These are phyloP conservation scores for Corchorus olitorius DNA, from an alignment of 345 rosid species.

Conservation along the genomic window DNA sequence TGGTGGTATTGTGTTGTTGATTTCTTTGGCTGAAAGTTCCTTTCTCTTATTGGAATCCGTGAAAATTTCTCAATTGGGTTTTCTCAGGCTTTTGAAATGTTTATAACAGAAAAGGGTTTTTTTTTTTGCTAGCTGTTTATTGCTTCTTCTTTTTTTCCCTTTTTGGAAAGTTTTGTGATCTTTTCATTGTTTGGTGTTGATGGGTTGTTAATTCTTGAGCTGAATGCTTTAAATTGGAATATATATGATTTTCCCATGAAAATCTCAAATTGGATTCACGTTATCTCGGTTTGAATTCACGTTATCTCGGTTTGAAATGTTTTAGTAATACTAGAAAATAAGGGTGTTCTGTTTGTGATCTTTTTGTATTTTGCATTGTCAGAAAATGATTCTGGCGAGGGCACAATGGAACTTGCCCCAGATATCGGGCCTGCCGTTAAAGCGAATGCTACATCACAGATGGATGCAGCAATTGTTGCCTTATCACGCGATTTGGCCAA, in stretches of 20 bases:
- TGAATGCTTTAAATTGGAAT: neutral
- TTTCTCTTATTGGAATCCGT: neutral
- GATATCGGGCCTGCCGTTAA: slow-evolving; percentile 78
- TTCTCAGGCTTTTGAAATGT: neutral
- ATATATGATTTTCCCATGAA: neutral
- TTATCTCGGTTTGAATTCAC: neutral
- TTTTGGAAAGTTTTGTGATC: neutral
- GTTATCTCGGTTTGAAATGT: neutral
- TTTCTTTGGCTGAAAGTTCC: neutral
- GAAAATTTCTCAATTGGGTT: neutral
- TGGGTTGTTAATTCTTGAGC: slow-evolving; percentile 1
- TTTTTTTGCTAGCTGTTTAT: too few relatives aligned
- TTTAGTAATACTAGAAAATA: neutral
- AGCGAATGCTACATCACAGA: slow-evolving; percentile 64
- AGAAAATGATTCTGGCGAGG: slow-evolving; percentile 73
- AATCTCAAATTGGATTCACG: neutral
- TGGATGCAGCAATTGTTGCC: slow-evolving; percentile 90
- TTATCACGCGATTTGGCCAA: slow-evolving; percentile 75
- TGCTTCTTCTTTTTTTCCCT: too few relatives aligned
- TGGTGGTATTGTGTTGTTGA: neutral
- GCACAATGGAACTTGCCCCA: slow-evolving; percentile 45
- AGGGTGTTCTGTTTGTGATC: neutral
- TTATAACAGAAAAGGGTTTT: neutral
- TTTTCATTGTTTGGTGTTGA: neutral
- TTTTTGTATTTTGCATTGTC: slow-evolving; percentile 21